Percentiles rank a stretch among this genome's conserved stretches.
Evolutionary conservation across 2,329 filamentous ascomycete genomes (phyloP).

Genomic region (Ceratocystis diversiconidia): DNA sequence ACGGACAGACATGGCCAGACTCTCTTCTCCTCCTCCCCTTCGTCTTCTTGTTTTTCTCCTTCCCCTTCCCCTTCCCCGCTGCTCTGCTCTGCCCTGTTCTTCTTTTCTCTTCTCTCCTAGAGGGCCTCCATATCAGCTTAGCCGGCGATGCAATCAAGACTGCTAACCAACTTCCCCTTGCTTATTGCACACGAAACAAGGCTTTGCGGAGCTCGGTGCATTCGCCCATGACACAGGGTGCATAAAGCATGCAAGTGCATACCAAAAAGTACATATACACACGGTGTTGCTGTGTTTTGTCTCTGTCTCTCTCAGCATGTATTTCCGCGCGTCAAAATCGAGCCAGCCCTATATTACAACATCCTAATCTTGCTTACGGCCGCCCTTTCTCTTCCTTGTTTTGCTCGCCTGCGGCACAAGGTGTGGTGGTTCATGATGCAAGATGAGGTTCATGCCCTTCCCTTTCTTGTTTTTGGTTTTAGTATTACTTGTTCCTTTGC

Average conservation of each 20-base stretch:
- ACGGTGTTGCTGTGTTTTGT: not conserved
- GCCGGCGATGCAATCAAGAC: too few relatives aligned
- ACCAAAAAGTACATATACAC: too few relatives aligned
- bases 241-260: too few relatives aligned
- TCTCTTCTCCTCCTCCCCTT: too few relatives aligned
- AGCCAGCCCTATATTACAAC: not conserved
- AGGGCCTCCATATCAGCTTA: too few relatives aligned
- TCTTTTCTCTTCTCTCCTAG: too few relatives aligned
- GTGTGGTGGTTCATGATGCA: not conserved
- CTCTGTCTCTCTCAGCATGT: not conserved
- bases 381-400: too few relatives aligned
- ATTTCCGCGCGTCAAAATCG: not conserved
- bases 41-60: not conserved
- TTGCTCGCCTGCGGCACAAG: not conserved
- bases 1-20: not conserved
- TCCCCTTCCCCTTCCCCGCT: not conserved
- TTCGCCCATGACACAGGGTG: too few relatives aligned
- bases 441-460: not conserved
- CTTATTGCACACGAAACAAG: too few relatives aligned
- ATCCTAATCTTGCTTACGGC: not conserved
- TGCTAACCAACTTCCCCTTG: too few relatives aligned
- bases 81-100: not conserved
- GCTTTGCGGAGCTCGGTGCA: too few relatives aligned
- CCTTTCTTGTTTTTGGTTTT: not conserved
- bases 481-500: too few relatives aligned